Percentiles rank a stretch among this genome's conserved stretches.
Evolutionary conservation across 108 stramenopile species (phyloP).

Genomic region (Nitzschia palea): DNA sequence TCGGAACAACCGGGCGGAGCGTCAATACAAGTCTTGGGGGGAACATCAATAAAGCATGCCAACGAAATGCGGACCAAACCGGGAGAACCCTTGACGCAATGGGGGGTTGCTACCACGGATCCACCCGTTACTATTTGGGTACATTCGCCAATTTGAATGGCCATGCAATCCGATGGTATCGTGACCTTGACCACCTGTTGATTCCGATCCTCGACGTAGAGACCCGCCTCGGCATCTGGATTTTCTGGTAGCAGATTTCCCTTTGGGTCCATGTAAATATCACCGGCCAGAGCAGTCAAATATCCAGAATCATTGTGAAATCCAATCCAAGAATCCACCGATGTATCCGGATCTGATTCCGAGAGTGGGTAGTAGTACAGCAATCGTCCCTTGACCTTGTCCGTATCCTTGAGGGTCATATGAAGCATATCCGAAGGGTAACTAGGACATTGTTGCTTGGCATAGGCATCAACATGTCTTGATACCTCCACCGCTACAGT

Average conservation of each 20-base stretch:
- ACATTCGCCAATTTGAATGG: slow-evolving; percentile 93
- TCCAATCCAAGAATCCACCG: slow-evolving; percentile 88
- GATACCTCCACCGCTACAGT: slow-evolving; percentile 57
- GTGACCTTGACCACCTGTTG: slow-evolving; percentile 54
- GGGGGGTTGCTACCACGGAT: slow-evolving; percentile 86
- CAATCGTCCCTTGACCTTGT: slow-evolving; percentile 90
- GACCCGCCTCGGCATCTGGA: slow-evolving; percentile 75
- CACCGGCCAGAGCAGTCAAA: slow-evolving; percentile 88
- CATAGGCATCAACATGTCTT: slow-evolving; percentile 72
- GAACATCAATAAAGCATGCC: slow-evolving; percentile 88
- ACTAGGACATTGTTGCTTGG: background rate
- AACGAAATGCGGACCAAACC: slow-evolving; percentile 61
- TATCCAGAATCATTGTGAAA: slow-evolving; percentile 94
- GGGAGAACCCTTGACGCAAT: slow-evolving; percentile 79
- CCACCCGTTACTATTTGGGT: slow-evolving; percentile 90
- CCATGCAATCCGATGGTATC: slow-evolving; percentile 89
- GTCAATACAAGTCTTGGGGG: slow-evolving; percentile 65
- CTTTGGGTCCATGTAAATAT: slow-evolving; percentile 75
- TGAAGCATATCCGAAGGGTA: slow-evolving; percentile 46
- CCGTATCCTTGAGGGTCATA: slow-evolving; percentile 62
- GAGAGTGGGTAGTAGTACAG: slow-evolving; percentile 88
- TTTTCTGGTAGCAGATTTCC: slow-evolving; percentile 45
- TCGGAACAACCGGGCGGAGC: slow-evolving; percentile 52
- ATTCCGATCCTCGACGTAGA: slow-evolving; percentile 75
- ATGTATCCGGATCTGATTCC: slow-evolving; percentile 7